Base-by-base conservation (phyloP, 1,284 basidiomycete species). In the Cronartium ribicola region DNA sequence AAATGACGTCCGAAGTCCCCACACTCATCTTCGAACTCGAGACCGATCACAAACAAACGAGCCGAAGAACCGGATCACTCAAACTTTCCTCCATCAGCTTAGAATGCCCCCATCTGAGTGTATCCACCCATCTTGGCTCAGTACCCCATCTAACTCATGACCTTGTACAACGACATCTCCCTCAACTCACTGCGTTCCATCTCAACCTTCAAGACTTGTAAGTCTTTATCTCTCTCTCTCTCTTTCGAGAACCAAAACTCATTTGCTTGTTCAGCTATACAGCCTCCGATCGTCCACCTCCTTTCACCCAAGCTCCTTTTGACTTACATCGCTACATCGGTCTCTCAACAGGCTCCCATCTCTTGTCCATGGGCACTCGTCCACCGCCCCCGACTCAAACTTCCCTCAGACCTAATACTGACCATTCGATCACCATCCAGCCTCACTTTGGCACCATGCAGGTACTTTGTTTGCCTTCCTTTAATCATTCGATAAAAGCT, bases 321-420 rank as follows among this genome's bases (percentile, higher is more conserved):
- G n/a, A n/a, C 46, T 48, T 48, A 48, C 46, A 48, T 48, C 10
- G 46, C 46, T 48, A 48, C n/a, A 48, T 48, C n/a, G 46, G 46
- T n/a, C n/a, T n/a, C n/a, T n/a, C n/a, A n/a, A n/a, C n/a, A n/a
- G n/a, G n/a, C n/a, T n/a, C n/a, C n/a, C n/a, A n/a, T n/a, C n/a
- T n/a, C n/a, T n/a, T n/a, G n/a, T n/a, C n/a, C 46, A 11, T 48
- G 46, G 46, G 46, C 10, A 48, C 10, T 48, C 46, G n/a, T 11
- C n/a, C 46, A 48, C 46, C 10, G 46, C 46, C 11, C 10, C 46
- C 11, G 11, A 11, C n/a, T 48, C 46, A 11, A n/a, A n/a, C n/a
- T 48, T 11, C n/a, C 11, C 10, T 48, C 11, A 48, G 46, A 48
- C 46, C 46, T 11, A 48, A 48, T 48, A n/a, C 11, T 48, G 46